phyloP scores from a whole-genome alignment of 345 rosid genomes.

The Lagerstroemia speciosa region DNA sequence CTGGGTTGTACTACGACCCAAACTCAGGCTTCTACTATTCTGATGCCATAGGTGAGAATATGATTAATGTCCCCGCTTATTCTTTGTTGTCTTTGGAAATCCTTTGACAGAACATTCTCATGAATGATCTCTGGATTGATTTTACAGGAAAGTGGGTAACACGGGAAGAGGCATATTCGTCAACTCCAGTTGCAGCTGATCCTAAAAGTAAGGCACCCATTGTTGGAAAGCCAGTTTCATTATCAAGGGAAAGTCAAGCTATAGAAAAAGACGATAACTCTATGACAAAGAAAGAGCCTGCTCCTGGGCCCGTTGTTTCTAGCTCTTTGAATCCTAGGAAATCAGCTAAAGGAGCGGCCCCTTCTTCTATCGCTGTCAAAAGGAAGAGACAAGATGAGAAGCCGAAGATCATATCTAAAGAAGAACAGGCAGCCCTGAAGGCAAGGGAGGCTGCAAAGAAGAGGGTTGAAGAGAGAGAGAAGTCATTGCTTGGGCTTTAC shows the following conservation, averaged over 20 bases:
- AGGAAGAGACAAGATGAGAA: constrained; percentile 60
- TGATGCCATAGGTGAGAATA: constrained; percentile 56
- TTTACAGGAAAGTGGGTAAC: constrained; percentile 85
- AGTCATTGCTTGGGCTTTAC: constrained; percentile 80
- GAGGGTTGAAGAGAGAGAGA: constrained; percentile 89
- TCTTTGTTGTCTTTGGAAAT: not conserved
- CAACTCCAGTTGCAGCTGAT: constrained; percentile 28
- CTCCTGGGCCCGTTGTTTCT: constrained; percentile 59
- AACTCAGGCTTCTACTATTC: constrained; percentile 82
- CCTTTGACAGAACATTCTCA: constrained; percentile 5
- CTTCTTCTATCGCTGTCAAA: constrained; percentile 53
- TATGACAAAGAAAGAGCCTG: constrained; percentile 24
- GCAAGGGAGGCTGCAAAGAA: constrained; percentile 93
- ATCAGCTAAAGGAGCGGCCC: constrained; percentile 56
- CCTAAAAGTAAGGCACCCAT: constrained; percentile 29
- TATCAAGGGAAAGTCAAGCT: constrained; percentile 23
- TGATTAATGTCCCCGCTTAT: not conserved
- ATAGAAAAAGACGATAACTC: constrained; percentile 22
- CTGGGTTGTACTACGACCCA: constrained; percentile 64
- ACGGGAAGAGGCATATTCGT: constrained; percentile 68
- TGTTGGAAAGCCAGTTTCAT: constrained; percentile 25
- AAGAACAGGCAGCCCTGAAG: constrained; percentile 76
- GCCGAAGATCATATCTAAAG: constrained; percentile 56
- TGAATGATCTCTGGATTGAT: constrained; percentile 14
- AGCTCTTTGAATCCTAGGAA: constrained; percentile 55